Base-by-base conservation (phyloP, 2,329 filamentous ascomycete species). In the Pseudocercospora ulei region DNA sequence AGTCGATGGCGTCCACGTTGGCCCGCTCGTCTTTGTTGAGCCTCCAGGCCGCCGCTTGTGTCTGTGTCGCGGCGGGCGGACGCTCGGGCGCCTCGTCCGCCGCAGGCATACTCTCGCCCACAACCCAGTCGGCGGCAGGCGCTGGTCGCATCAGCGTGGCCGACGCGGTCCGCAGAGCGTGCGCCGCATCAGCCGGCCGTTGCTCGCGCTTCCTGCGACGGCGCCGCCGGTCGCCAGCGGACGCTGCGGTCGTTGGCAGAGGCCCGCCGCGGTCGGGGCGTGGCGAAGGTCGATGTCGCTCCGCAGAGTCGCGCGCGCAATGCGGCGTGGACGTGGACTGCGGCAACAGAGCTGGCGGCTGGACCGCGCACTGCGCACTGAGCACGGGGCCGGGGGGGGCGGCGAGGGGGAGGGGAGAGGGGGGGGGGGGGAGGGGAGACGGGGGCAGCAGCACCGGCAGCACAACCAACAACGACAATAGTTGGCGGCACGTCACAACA, bases 1-100 rank as follows among this genome's bases (percentile, higher is more conserved):
- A 45, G 44, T 69, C 61, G 34, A 69, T 56, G 29, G 55, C 55
- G 35, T 59, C 58, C 27, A 65, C 49, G 34, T 67, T 62, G 38
- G 45, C 49, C 22, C 44, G 49, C 27, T 59, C 54, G 19, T 49
- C 43, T 33, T 50, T 44, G 47, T 39, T 51, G 27, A 43, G 47
- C 5, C 18, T 46, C 44, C 44, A 49, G 41, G 35, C 46, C 17
- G 33, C 22, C 18, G 39, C 11, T 7, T 20, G 16, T 19, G 39
- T 11, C 16, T 35, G 39, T 8, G 28, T 30, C 30, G 39, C 18
- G 16, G 34, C 24, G 23, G 39, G 26, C 25, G 29, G 39, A 30
- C 33, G 35, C 35, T 41, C 40, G 28, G 41, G 40, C 38, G 40
- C 33, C 40, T 38, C 38, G 36, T 46, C 25, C 20, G 46, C 33